These are phyloP conservation scores for Capronia coronata DNA, from an alignment of 2,329 filamentous ascomycete genomes.

Conservation along the genomic window DNA sequence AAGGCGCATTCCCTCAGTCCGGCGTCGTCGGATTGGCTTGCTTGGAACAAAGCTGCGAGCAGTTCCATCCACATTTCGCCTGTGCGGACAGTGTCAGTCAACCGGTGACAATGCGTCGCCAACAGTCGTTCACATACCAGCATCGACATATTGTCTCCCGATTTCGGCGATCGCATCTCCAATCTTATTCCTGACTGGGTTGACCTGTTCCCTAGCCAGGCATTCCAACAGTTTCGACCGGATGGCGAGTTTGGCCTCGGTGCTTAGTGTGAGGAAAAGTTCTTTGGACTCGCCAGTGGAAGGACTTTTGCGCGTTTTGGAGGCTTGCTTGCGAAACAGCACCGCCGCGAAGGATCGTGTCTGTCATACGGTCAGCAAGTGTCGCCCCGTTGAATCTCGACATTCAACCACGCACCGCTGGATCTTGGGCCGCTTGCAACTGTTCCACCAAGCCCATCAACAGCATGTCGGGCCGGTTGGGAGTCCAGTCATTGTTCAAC, in stretches of 20 bases:
- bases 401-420: constrained; percentile 55
- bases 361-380: constrained; percentile 43
- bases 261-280: constrained; percentile 72
- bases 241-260: constrained; percentile 69
- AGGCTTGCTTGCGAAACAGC: constrained; percentile 87
- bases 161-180: constrained; percentile 96
- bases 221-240: constrained; percentile 75
- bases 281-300: constrained; percentile 66
- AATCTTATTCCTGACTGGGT: constrained; percentile 82
- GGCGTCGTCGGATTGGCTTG: constrained; percentile 77
- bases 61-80: constrained; percentile 86
- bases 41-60: constrained; percentile 74
- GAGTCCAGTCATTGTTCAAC: constrained; percentile 84
- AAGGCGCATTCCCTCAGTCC: constrained; percentile 88
- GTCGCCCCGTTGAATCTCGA: neutral
- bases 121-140: constrained; percentile 53
- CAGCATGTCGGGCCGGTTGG: constrained; percentile 72
- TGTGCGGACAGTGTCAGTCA: constrained; percentile 36
- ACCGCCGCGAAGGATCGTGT: constrained; percentile 86
- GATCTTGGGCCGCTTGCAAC: constrained; percentile 68
- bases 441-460: constrained; percentile 94
- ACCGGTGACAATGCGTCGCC: constrained; percentile 2
- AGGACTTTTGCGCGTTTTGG: constrained; percentile 71
- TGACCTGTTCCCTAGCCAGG: constrained; percentile 64
- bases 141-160: constrained; percentile 88